Conservation (phyloP, 1,284 basidiomycete species). For the Agaricales sp. region DNA sequence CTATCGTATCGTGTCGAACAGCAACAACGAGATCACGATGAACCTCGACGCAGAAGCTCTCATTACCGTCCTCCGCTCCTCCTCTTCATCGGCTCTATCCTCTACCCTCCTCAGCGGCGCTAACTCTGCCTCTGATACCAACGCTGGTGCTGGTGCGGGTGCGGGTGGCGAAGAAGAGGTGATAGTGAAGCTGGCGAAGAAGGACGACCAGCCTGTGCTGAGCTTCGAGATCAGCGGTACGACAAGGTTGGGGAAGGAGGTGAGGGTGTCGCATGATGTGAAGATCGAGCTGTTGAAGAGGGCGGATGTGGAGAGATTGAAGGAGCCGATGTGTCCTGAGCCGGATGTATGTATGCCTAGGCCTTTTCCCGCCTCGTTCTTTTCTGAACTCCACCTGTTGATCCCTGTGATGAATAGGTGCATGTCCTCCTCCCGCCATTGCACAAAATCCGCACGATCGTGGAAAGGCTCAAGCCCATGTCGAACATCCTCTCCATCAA, state of each 20-base stretch:
- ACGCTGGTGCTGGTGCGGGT: slow-evolving; percentile 6
- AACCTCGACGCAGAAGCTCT: slow-evolving; percentile 66
- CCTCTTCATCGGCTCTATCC: slow-evolving; percentile 33
- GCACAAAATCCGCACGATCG: slow-evolving; percentile 68
- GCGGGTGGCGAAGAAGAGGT: slow-evolving; percentile 52
- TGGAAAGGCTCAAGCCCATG: slow-evolving; percentile 66
- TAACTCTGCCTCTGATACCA: slow-evolving; percentile 6
- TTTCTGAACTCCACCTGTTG: slow-evolving; percentile 1
- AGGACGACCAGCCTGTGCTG: slow-evolving; percentile 64
- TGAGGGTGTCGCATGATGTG: slow-evolving; percentile 63
- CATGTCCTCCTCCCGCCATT: slow-evolving; percentile 77
- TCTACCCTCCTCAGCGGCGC: slow-evolving; percentile 21
- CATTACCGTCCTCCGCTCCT: slow-evolving; percentile 63
- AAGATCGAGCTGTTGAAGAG: slow-evolving; percentile 70
- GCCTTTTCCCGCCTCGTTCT: slow-evolving; percentile 1
- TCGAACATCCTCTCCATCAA: slow-evolving; percentile 67
- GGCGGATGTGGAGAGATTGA: slow-evolving; percentile 59
- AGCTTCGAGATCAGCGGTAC: slow-evolving; percentile 61
- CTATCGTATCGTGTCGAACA: slow-evolving; percentile 84
- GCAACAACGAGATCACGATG: slow-evolving; percentile 75
- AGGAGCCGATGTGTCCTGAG: slow-evolving; percentile 80
- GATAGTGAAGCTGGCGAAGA: slow-evolving; percentile 77
- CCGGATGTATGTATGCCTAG: slow-evolving; percentile 69
- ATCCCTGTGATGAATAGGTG: slow-evolving; percentile 40
- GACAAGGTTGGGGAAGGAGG: slow-evolving; percentile 41